These are phyloP conservation scores for Omphalotus guepiniiformis DNA, from an alignment of 768 basidiomycete species.

Conservation along the genomic window DNA sequence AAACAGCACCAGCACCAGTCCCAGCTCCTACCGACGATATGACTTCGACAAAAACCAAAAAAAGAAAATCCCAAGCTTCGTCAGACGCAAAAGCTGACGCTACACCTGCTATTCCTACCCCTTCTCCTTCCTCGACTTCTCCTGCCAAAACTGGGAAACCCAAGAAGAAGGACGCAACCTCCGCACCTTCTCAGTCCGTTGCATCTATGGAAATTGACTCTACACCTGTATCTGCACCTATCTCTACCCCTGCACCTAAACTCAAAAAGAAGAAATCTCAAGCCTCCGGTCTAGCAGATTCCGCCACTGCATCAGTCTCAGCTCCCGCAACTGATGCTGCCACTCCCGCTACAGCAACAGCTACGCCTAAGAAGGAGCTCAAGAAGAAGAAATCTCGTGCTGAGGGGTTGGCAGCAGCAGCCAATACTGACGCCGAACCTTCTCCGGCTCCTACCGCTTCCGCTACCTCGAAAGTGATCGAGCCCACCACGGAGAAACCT, in stretches of 20 bases:
- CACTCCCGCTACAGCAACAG: neutral
- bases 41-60: constrained; percentile 1
- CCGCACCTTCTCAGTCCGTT: constrained; percentile 8
- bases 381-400: constrained; percentile 4
- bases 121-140: constrained; percentile 11
- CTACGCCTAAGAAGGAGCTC: constrained; percentile 8
- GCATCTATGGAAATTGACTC: too few relatives aligned
- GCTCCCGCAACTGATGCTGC: neutral
- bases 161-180: constrained; percentile 8
- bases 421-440: too few relatives aligned
- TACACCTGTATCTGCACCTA: constrained; percentile 21
- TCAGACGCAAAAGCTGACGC: neutral
- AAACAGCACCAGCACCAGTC: constrained; percentile 2
- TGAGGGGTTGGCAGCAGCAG: neutral
- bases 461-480: too few relatives aligned
- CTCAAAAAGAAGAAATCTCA: neutral
- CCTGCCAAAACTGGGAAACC: constrained; percentile 19
- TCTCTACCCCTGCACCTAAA: constrained; percentile 5
- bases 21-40: neutral
- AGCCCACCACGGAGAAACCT: constrained; percentile 6
- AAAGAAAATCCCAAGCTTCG: neutral
- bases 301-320: neutral
- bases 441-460: constrained; percentile 2
- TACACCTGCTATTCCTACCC: constrained; percentile 4
- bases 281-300: neutral